Conservation (phyloP, 768 basidiomycete genomes). For the Auricularia auricula-judae region DNA sequence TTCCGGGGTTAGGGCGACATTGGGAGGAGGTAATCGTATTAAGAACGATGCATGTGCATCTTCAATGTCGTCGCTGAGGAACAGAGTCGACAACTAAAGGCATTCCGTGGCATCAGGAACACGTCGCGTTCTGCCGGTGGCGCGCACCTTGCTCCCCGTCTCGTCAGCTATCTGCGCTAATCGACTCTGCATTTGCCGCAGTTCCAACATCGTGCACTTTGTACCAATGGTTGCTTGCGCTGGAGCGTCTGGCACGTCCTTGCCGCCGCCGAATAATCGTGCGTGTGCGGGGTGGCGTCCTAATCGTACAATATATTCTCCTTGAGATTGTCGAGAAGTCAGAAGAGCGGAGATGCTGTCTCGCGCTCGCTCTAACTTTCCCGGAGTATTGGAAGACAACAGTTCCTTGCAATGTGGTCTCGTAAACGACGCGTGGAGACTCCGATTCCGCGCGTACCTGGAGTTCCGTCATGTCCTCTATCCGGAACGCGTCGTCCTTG, state of each 20-base stretch:
- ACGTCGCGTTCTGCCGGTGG: not conserved
- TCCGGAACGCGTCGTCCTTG: slow-evolving; percentile 4
- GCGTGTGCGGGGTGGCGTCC: slow-evolving; percentile 53
- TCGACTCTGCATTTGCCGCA: slow-evolving; percentile 33
- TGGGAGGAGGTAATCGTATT: slow-evolving; percentile 64
- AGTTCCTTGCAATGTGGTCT: slow-evolving; percentile 10
- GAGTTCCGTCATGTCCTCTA: slow-evolving; percentile 44
- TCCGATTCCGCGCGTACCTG: slow-evolving; percentile 27
- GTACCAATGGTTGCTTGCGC: slow-evolving; percentile 45
- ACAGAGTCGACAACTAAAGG: slow-evolving; percentile 39
- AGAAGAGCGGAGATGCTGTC: slow-evolving; percentile 56
- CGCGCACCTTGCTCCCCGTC: slow-evolving; percentile 58
- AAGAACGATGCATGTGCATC: slow-evolving; percentile 51
- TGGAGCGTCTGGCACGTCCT: slow-evolving; percentile 31
- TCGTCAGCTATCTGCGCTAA: slow-evolving; percentile 52
- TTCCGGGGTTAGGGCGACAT: slow-evolving; percentile 72
- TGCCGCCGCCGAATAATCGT: slow-evolving; percentile 37
- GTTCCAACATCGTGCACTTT: slow-evolving; percentile 37
- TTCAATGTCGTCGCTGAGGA: slow-evolving; percentile 28
- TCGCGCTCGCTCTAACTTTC: slow-evolving; percentile 43
- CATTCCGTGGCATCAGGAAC: slow-evolving; percentile 15
- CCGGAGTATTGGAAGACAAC: slow-evolving; percentile 30
- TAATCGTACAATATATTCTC: slow-evolving; percentile 67
- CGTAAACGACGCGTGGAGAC: not conserved
- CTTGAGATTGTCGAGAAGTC: slow-evolving; percentile 40